Percentiles rank a stretch among this genome's conserved stretches.
These are phyloP conservation scores for Leishmania major DNA, from an alignment of 208 protist genomes.

Conservation along the genomic window DNA sequence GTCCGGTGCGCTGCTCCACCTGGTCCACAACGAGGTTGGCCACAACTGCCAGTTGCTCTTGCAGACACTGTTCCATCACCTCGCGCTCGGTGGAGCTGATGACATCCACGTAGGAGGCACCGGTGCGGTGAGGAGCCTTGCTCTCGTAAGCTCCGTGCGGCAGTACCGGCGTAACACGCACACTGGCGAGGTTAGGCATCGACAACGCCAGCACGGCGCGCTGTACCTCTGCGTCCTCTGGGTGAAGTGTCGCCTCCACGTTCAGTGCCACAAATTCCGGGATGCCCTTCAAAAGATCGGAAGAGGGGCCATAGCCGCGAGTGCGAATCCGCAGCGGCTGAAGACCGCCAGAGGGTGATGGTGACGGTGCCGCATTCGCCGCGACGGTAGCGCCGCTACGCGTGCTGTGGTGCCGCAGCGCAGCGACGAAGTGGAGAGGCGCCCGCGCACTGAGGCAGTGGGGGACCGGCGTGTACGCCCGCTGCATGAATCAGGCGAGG, in stretches of 20 bases:
- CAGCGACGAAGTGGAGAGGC: neutral
- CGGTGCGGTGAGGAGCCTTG: conserved; percentile 1
- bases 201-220: conserved; percentile 59
- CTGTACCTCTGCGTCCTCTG: conserved; percentile 72
- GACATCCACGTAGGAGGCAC: conserved; percentile 1
- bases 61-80: conserved; percentile 45
- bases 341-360: neutral
- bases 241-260: conserved; percentile 75
- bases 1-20: conserved; percentile 32
- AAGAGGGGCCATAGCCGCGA: conserved; percentile 74
- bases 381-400: conserved; percentile 5
- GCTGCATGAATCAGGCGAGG: conserved; percentile 15
- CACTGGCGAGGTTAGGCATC: conserved; percentile 46
- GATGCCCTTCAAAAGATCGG: conserved; percentile 66
- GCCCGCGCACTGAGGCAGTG: conserved; percentile 11
- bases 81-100: conserved; percentile 33
- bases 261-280: conserved; percentile 38
- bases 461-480: conserved; percentile 20
- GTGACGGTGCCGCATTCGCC: neutral
- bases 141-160: conserved; percentile 23
- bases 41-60: conserved; percentile 66
- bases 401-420: conserved; percentile 5
- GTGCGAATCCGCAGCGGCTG: conserved; percentile 49
- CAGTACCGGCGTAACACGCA: conserved; percentile 47
- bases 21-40: conserved; percentile 64